A percentile compares a stretch with the other conserved stretches of the same genome.
Conservation (phyloP, 2,329 filamentous ascomycete species). For the Colletotrichum limetticola region DNA sequence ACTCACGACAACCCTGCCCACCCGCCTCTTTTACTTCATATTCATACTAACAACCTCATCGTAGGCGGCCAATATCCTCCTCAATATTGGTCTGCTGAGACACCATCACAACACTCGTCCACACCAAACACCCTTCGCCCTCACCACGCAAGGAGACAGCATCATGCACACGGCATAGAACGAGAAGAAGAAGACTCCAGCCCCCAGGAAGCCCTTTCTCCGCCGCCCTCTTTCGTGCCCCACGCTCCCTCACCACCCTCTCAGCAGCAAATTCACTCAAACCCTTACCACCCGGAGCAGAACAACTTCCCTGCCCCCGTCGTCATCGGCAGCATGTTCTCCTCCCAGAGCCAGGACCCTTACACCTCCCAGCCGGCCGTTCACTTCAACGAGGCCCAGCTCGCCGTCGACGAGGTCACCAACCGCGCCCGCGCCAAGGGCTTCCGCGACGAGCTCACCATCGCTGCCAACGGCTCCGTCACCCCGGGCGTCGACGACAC, state of each 20-base stretch:
- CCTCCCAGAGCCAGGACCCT: conserved; percentile 46
- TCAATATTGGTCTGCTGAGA: conserved; percentile 37
- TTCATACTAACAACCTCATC: conserved; percentile 34
- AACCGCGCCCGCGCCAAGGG: conserved; percentile 38
- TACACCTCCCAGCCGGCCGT: conserved; percentile 48
- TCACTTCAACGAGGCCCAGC: conserved; percentile 52
- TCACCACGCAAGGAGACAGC: conserved; percentile 28
- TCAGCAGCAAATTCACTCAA: conserved; percentile 44
- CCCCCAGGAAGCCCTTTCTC: conserved; percentile 43
- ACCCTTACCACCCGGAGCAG: neutral
- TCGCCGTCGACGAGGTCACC: conserved; percentile 40
- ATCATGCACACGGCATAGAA: conserved; percentile 34
- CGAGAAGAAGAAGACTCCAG: conserved; percentile 37
- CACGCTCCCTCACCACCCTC: conserved; percentile 53
- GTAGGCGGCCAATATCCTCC: conserved; percentile 36
- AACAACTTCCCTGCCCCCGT: conserved; percentile 27
- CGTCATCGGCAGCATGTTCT: conserved; percentile 26
- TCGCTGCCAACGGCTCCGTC: conserved; percentile 59
- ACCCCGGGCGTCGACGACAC: conserved; percentile 87
- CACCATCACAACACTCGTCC: conserved; percentile 37
- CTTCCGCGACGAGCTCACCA: conserved; percentile 64
- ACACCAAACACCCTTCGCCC: conserved; percentile 35
- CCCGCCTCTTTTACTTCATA: conserved; percentile 10
- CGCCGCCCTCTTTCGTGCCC: conserved; percentile 48
- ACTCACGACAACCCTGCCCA: conserved; percentile 1